Base-by-base conservation (phyloP, 495 filamentous ascomycete species). In the Platismatia glauca region DNA sequence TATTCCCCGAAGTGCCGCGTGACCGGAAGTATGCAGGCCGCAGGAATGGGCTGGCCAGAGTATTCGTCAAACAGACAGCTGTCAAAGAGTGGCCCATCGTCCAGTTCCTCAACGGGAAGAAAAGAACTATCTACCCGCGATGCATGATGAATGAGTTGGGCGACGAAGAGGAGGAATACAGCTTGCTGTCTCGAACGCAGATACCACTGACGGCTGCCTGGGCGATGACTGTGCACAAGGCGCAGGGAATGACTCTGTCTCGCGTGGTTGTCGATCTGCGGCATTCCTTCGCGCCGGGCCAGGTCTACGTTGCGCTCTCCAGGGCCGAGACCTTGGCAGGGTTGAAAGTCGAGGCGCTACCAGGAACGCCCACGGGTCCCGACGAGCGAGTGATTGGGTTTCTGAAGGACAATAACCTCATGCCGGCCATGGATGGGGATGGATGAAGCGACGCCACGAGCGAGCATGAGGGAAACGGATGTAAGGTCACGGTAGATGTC, bases 191-290 rank as follows among this genome's bases (percentile, higher is more conserved):
- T 4, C 39, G 89, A 37, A 77, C 73, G 9, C 89, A 93, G 70
- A 68, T 93, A 53, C 89, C 94, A 2, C 78, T 98, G 43, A 95
- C 96, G 58, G 80, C 97, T 7, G 94, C 93, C 0, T 97, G 94
- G 94, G 94, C 94, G 22, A 76, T 97, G 35, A 94, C 90, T 4
- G 95, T 98, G 63, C 94, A 98, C 77, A 98, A 97, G 73, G 90
- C 93, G 7, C 94, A 98, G 71, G 94, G 94, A 0, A 94, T 97
- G 72, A 97, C 93, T 15, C 77, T 98, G 39, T 89, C 95, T 68
- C 81, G 91, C 22, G 93, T 97, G 53, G 93, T 93, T 70, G 90
- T 98, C 7, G 89, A 97, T 68, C 79, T 98, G 0, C 88, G 89
- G n/a, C 85, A 79, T 63, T 87, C 92, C 4, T 98, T 98, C 67